Conservation (phyloP, 305 asterid genomes). For the Plantago coronopus region DNA sequence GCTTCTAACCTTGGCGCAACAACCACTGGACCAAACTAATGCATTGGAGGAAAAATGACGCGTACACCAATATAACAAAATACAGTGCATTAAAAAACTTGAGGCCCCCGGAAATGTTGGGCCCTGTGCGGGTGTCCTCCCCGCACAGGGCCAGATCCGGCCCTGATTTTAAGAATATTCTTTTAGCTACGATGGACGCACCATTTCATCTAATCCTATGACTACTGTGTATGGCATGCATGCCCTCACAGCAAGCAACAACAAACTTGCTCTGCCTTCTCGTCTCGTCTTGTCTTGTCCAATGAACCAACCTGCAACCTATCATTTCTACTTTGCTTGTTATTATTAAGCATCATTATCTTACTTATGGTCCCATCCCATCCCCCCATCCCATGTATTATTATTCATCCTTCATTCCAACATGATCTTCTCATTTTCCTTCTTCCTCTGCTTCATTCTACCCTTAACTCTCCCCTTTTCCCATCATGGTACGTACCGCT, state of each 20-base stretch:
- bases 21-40: too few relatives aligned
- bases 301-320: slow-evolving; percentile 6
- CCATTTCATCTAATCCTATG: too few relatives aligned
- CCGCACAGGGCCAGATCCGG: too few relatives aligned
- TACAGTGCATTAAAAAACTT: too few relatives aligned
- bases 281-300: too few relatives aligned
- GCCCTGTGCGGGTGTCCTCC: too few relatives aligned
- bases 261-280: slow-evolving; percentile 9
- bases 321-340: slow-evolving; percentile 6
- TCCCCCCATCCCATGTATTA: too few relatives aligned
- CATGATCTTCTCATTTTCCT: slow-evolving; percentile 31
- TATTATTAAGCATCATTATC: too few relatives aligned
- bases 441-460: slow-evolving; percentile 34
- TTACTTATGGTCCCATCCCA: slow-evolving; percentile 26
- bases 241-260: slow-evolving; percentile 32
- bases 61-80: too few relatives aligned
- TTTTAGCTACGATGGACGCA: slow-evolving; percentile 1
- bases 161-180: slow-evolving; percentile 11
- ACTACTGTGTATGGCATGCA: slow-evolving; percentile 22
- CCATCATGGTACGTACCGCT: slow-evolving; percentile 32
- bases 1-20: too few relatives aligned
- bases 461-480: slow-evolving; percentile 23
- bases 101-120: too few relatives aligned
- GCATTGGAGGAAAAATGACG: too few relatives aligned
- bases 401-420: slow-evolving; percentile 28